Conservation (phyloP, 1,284 basidiomycete species). For the Ceratobasidium sp. region DNA sequence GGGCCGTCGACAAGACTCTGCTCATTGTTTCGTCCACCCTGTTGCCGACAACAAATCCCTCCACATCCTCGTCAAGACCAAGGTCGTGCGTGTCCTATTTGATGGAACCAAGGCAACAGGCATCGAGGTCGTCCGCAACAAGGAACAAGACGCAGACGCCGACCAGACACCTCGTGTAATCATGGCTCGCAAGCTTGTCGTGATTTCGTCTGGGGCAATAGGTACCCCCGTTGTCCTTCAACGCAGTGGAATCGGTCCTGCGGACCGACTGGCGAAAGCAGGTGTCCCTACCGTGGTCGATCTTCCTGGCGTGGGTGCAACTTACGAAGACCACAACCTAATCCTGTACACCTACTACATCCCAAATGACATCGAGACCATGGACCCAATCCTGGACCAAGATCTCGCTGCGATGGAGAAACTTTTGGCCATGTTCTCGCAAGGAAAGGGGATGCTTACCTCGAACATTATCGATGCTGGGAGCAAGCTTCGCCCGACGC, state of each 20-base stretch:
- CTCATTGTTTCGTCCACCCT: conserved; percentile 31
- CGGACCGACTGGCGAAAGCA: conserved; percentile 54
- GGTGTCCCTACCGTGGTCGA: conserved; percentile 58
- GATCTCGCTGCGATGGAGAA: conserved; percentile 23
- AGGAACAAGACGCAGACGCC: conserved; percentile 4
- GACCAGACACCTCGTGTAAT: conserved; percentile 30
- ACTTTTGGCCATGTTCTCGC: not conserved
- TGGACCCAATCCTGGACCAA: conserved; percentile 32
- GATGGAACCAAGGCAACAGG: conserved; percentile 39
- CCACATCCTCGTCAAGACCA: conserved; percentile 31
- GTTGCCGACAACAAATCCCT: conserved; percentile 30
- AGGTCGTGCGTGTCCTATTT: conserved; percentile 29
- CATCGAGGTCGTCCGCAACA: conserved; percentile 30
- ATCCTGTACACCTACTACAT: conserved; percentile 12
- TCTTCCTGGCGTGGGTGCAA: conserved; percentile 64
- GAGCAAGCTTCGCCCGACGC: conserved; percentile 32
- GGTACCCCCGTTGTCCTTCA: conserved; percentile 63
- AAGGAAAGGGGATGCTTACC: conserved; percentile 26
- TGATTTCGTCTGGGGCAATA: conserved; percentile 33
- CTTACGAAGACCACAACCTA: conserved; percentile 57
- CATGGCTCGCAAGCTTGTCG: conserved; percentile 37
- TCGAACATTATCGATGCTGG: conserved; percentile 29
- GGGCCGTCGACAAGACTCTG: conserved; percentile 34
- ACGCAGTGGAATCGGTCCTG: conserved; percentile 60
- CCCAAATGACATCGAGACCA: conserved; percentile 10